A percentile compares a stretch with the other conserved stretches of the same genome.
phyloP scores from a whole-genome alignment of 805 yeast species.

The Metschnikowia baotianmanensis region DNA sequence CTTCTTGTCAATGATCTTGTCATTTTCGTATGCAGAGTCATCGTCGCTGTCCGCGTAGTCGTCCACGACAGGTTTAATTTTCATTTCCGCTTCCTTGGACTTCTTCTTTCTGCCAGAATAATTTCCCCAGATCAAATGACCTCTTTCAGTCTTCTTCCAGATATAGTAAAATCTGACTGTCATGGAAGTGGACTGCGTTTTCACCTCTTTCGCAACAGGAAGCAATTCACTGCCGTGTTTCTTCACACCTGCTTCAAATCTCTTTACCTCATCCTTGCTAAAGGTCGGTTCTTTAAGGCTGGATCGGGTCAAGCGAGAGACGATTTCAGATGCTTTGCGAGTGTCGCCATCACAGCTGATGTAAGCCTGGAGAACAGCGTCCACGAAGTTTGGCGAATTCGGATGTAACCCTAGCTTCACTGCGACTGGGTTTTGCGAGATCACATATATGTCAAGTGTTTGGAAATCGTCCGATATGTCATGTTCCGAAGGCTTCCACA shows the following conservation, averaged over 20 bases:
- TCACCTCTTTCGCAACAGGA: slow-evolving; percentile 70
- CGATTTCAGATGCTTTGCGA: slow-evolving; percentile 46
- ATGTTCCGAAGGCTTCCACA: slow-evolving; percentile 57
- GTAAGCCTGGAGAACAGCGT: slow-evolving; percentile 59
- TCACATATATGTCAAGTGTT: slow-evolving; percentile 53
- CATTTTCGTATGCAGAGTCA: slow-evolving; percentile 66
- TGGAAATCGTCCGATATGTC: slow-evolving; percentile 26
- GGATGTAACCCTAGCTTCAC: slow-evolving; percentile 50
- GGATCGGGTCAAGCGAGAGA: slow-evolving; percentile 50
- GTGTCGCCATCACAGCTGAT: slow-evolving; percentile 52
- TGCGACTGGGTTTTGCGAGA: slow-evolving; percentile 57
- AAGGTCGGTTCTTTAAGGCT: slow-evolving; percentile 77
- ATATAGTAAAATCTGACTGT: slow-evolving; percentile 83
- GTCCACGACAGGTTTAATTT: slow-evolving; percentile 28
- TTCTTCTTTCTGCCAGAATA: slow-evolving; percentile 72
- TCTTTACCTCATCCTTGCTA: slow-evolving; percentile 54
- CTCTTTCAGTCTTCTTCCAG: slow-evolving; percentile 85
- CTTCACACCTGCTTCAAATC: slow-evolving; percentile 73
- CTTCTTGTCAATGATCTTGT: slow-evolving; percentile 41
- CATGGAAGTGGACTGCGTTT: slow-evolving; percentile 70
- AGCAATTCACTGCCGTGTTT: slow-evolving; percentile 75
- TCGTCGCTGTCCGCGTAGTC: slow-evolving; percentile 63
- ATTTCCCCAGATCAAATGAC: slow-evolving; percentile 79
- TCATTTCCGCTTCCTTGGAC: slow-evolving; percentile 21
- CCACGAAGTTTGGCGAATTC: slow-evolving; percentile 79